A percentile compares a stretch with the other conserved stretches of the same genome.
These are phyloP conservation scores for Colletotrichum truncatum DNA, from an alignment of 2,329 filamentous ascomycete genomes.

Conservation along the genomic window DNA sequence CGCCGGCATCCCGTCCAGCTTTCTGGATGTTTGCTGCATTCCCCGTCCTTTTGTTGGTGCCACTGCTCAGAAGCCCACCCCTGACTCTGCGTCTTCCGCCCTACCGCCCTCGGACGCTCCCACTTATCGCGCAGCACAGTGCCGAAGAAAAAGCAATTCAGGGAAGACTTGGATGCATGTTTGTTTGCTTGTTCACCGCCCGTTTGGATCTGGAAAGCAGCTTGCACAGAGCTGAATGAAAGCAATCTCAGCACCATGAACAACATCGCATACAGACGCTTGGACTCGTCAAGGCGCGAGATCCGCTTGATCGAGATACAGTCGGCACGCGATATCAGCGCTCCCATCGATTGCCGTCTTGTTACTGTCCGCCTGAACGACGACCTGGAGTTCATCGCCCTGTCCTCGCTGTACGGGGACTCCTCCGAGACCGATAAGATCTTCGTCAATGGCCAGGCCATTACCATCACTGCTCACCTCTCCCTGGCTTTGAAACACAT, in stretches of 20 bases:
- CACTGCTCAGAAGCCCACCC: slow-evolving; percentile 16
- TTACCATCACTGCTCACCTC: slow-evolving; percentile 40
- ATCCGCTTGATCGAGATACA: slow-evolving; percentile 45
- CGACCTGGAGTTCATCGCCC: slow-evolving; percentile 38
- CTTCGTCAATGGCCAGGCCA: slow-evolving; percentile 36
- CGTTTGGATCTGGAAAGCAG: not conserved
- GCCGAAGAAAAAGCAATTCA: not conserved
- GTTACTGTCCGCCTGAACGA: slow-evolving; percentile 39
- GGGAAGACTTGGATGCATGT: not conserved
- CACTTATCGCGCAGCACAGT: not conserved
- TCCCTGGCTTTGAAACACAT: slow-evolving; percentile 41
- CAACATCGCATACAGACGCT: slow-evolving; percentile 29
- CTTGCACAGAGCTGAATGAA: not conserved
- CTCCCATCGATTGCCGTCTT: slow-evolving; percentile 43
- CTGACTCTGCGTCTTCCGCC: slow-evolving; percentile 5
- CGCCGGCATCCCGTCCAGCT: slow-evolving; percentile 26
- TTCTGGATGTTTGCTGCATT: slow-evolving; percentile 14
- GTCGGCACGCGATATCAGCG: slow-evolving; percentile 37
- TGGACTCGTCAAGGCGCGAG: slow-evolving; percentile 37
- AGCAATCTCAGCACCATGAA: not conserved
- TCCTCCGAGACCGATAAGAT: slow-evolving; percentile 40
- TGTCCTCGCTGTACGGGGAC: slow-evolving; percentile 42
- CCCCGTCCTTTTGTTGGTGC: slow-evolving; percentile 18
- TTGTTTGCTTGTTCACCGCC: not conserved
- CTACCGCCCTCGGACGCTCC: not conserved